These are phyloP conservation scores for Vickermania ingenoplastis DNA, from an alignment of 208 protist genomes.

Conservation along the genomic window DNA sequence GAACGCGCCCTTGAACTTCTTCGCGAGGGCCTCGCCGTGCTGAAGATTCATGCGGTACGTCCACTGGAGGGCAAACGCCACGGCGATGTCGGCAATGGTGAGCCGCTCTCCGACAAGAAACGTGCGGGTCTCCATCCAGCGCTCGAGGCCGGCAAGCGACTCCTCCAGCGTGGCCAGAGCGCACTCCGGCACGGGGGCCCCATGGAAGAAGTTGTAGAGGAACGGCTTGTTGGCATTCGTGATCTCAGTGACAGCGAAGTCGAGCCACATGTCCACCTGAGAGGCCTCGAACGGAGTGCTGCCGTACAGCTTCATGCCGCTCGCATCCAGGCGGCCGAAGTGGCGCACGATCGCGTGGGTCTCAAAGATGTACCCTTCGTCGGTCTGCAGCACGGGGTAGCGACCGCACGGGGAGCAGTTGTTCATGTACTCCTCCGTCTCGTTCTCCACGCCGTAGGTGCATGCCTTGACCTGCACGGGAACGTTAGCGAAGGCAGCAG, in stretches of 20 bases:
- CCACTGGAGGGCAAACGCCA: conserved; percentile 56
- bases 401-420: conserved; percentile 65
- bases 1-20: conserved; percentile 53
- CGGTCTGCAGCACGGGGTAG: conserved; percentile 63
- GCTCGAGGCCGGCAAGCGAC: conserved; percentile 38
- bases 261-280: conserved; percentile 85
- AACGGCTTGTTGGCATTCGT: conserved; percentile 23
- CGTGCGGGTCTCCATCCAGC: conserved; percentile 68
- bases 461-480: conserved; percentile 27
- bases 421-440: conserved; percentile 35
- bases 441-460: conserved; percentile 51
- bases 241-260: conserved; percentile 69
- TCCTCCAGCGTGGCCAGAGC: conserved; percentile 27
- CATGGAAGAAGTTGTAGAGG: conserved; percentile 15
- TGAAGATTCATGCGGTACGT: conserved; percentile 29
- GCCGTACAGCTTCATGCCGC: conserved; percentile 59
- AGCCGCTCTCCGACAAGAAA: conserved; percentile 81
- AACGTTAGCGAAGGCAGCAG: conserved; percentile 55
- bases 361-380: conserved; percentile 81
- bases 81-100: conserved; percentile 63
- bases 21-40: conserved; percentile 36
- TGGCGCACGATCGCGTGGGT: conserved; percentile 75
- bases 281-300: conserved; percentile 49
- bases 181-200: conserved; percentile 12
- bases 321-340: conserved; percentile 59